These are phyloP conservation scores for Ceratocystis huliohia DNA, from an alignment of 2,329 filamentous ascomycete species.

Conservation along the genomic window DNA sequence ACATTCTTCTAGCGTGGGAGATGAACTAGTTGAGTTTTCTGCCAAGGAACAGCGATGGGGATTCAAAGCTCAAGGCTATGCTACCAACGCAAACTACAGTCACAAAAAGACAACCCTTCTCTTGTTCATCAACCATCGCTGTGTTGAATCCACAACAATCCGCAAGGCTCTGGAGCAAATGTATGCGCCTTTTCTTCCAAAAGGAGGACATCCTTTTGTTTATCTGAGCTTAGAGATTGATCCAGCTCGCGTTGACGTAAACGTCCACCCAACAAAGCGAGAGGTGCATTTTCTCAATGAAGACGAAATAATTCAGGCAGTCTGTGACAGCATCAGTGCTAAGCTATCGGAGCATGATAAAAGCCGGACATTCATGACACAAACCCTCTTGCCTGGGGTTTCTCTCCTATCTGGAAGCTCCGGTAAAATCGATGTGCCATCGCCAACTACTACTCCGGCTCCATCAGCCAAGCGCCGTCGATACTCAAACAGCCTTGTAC, in stretches of 20 bases:
- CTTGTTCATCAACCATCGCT: constrained; percentile 91
- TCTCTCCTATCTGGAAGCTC: constrained; percentile 25
- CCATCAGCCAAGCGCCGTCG: constrained; percentile 31
- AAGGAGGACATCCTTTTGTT: constrained; percentile 84
- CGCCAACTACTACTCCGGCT: constrained; percentile 27
- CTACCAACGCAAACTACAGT: constrained; percentile 89
- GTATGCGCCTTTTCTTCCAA: constrained; percentile 77
- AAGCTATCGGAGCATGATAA: constrained; percentile 79
- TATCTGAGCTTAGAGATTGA: constrained; percentile 91
- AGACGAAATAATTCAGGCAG: constrained; percentile 80
- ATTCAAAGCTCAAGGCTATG: constrained; percentile 67
- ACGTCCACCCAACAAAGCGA: constrained; percentile 91
- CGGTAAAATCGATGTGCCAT: constrained; percentile 23
- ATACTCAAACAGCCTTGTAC: constrained; percentile 63
- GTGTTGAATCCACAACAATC: constrained; percentile 77
- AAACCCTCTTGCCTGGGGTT: constrained; percentile 70
- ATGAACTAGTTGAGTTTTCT: constrained; percentile 69
- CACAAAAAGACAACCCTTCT: constrained; percentile 79
- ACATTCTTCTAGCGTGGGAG: constrained; percentile 70
- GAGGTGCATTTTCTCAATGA: constrained; percentile 97
- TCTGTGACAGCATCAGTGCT: constrained; percentile 67
- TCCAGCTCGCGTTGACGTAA: constrained; percentile 84
- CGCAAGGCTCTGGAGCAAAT: constrained; percentile 86
- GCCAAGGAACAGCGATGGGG: constrained; percentile 65
- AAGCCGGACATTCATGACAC: constrained; percentile 86